These are phyloP conservation scores for Albizia julibrissin DNA, from an alignment of 306 rosid genomes.

Conservation along the genomic window DNA sequence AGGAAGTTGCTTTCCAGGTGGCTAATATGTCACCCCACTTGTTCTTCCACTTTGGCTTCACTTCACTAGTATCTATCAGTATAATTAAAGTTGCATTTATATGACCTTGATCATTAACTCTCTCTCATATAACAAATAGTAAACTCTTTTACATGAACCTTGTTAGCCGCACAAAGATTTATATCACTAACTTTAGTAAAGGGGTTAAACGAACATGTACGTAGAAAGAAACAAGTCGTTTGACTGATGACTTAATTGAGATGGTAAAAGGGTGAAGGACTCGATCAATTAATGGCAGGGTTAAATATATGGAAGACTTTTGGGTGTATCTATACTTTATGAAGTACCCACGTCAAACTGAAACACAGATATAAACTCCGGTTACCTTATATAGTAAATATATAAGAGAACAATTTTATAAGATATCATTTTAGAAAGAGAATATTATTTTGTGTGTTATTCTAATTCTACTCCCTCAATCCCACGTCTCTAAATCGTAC, in stretches of 20 bases:
- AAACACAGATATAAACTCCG: too few relatives aligned
- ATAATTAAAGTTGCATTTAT: background rate
- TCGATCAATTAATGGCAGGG: background rate
- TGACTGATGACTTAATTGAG: background rate
- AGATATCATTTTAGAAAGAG: too few relatives aligned
- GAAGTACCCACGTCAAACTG: too few relatives aligned
- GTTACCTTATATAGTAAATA: too few relatives aligned
- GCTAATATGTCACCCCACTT: background rate
- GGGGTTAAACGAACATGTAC: background rate
- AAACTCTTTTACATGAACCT: background rate
- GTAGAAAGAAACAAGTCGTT: background rate
- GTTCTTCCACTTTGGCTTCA: background rate
- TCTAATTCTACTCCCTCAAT: too few relatives aligned
- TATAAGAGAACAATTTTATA: too few relatives aligned
- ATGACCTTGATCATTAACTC: background rate
- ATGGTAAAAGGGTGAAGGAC: background rate
- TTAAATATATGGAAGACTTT: too few relatives aligned
- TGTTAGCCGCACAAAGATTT: background rate
- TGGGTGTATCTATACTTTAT: too few relatives aligned
- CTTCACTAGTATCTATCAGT: background rate
- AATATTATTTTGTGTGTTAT: too few relatives aligned
- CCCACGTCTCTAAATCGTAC: too few relatives aligned
- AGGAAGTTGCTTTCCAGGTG: slow-evolving; percentile 33
- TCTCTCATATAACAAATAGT: background rate
- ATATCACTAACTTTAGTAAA: background rate